These are phyloP conservation scores for Xanthoconium purpureum DNA, from an alignment of 768 basidiomycete species.

Conservation along the genomic window DNA sequence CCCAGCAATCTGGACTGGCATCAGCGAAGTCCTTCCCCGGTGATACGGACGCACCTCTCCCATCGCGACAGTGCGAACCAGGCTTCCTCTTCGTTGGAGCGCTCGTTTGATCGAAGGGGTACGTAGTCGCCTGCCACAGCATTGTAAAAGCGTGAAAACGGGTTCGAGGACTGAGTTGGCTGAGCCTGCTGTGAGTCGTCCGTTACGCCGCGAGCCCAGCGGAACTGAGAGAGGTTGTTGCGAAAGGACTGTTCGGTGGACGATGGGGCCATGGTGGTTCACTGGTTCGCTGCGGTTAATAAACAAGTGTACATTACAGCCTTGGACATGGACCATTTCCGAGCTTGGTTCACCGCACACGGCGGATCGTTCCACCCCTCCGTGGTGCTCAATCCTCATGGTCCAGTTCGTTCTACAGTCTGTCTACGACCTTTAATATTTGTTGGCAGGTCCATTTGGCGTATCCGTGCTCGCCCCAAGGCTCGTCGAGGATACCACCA, in stretches of 20 bases:
- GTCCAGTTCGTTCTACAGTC: conserved; percentile 31
- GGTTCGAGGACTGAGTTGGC: conserved; percentile 41
- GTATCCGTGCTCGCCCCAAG: conserved; percentile 47
- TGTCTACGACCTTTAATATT: conserved; percentile 6
- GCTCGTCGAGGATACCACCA: conserved; percentile 48
- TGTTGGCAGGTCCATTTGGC: conserved; percentile 41
- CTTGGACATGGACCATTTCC: conserved; percentile 38
- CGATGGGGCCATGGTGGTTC: conserved; percentile 3
- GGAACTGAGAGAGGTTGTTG: conserved; percentile 75
- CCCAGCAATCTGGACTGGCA: conserved; percentile 65
- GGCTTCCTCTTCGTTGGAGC: conserved; percentile 92
- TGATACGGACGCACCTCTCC: conserved; percentile 61
- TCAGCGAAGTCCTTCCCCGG: not conserved
- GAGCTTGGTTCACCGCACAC: conserved; percentile 45
- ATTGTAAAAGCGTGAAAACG: conserved; percentile 86
- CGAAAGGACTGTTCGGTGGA: conserved; percentile 67
- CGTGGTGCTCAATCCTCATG: conserved; percentile 41
- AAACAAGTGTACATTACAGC: not conserved
- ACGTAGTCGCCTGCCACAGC: conserved; percentile 85
- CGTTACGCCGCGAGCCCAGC: conserved; percentile 73
- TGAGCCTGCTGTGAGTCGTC: conserved; percentile 60
- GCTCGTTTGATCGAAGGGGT: conserved; percentile 76
- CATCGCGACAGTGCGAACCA: conserved; percentile 90
- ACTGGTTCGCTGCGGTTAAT: not conserved
- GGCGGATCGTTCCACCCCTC: conserved; percentile 53